A percentile compares a stretch with the other conserved stretches of the same genome.
phyloP scores from a whole-genome alignment of 805 yeast species.

The Candida michaelii region DNA sequence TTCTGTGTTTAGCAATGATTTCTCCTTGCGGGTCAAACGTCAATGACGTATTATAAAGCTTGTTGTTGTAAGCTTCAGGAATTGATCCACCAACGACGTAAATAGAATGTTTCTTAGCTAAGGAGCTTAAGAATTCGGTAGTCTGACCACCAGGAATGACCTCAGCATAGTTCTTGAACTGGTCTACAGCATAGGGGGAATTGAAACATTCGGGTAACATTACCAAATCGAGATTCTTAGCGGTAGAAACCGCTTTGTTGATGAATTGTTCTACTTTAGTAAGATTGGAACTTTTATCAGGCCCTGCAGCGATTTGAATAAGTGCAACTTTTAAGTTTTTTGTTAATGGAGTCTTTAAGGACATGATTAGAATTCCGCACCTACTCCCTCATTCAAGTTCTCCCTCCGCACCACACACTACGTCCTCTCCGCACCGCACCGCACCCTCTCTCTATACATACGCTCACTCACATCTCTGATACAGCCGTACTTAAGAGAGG shows the following conservation, averaged over 20 bases:
- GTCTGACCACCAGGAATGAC: slow-evolving; percentile 73
- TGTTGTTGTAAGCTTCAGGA: slow-evolving; percentile 71
- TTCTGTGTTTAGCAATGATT: slow-evolving; percentile 80
- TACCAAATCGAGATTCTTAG: slow-evolving; percentile 57
- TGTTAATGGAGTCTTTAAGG: slow-evolving; percentile 41
- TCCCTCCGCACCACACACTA: no score
- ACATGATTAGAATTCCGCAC: slow-evolving; percentile 7
- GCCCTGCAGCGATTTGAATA: slow-evolving; percentile 78
- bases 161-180: slow-evolving; percentile 88
- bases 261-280: slow-evolving; percentile 64
- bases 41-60: slow-evolving; percentile 68
- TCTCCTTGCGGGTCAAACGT: slow-evolving; percentile 73
- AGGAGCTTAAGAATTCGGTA: slow-evolving; percentile 55
- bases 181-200: slow-evolving; percentile 87
- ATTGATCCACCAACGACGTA: slow-evolving; percentile 87
- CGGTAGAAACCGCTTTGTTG: slow-evolving; percentile 51
- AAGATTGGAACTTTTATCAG: slow-evolving; percentile 78
- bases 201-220: slow-evolving; percentile 96
- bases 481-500: no score
- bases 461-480: no score
- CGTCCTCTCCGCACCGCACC: no score
- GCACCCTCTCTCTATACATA: no score
- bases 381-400: no score
- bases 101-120: slow-evolving; percentile 66
- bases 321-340: slow-evolving; percentile 76